Evolutionary conservation across 2,329 filamentous ascomycete species (phyloP).

Genomic region (Neurospora sp.): DNA sequence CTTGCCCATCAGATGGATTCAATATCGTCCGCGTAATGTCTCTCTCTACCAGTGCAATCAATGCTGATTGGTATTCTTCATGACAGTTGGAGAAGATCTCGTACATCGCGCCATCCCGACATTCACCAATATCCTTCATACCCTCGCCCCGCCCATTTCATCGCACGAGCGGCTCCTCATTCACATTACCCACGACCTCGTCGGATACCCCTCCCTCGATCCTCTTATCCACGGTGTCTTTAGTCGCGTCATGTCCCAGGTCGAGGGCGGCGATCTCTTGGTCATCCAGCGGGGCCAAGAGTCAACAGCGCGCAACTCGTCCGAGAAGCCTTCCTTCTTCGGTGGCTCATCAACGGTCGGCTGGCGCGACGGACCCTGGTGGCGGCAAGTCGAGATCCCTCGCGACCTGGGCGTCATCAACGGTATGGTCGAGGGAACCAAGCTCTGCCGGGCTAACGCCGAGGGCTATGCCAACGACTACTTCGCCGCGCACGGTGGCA

Average conservation of each 20-base stretch:
- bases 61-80: slow-evolving; percentile 26
- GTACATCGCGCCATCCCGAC: slow-evolving; percentile 82
- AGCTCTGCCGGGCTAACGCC: slow-evolving; percentile 80
- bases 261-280: slow-evolving; percentile 89
- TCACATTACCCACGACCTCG: slow-evolving; percentile 92
- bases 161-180: slow-evolving; percentile 95
- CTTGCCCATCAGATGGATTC: not conserved
- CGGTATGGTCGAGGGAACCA: slow-evolving; percentile 77
- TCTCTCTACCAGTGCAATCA: not conserved
- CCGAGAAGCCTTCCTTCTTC: slow-evolving; percentile 25
- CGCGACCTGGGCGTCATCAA: slow-evolving; percentile 73
- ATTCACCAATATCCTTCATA: slow-evolving; percentile 90
- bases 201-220: slow-evolving; percentile 89
- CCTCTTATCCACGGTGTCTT: slow-evolving; percentile 88
- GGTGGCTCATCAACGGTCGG: slow-evolving; percentile 48
- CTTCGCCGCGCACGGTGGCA: slow-evolving; percentile 66
- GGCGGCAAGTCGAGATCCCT: slow-evolving; percentile 61
- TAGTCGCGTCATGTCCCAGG: slow-evolving; percentile 94
- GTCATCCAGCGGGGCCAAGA: slow-evolving; percentile 92
- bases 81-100: slow-evolving; percentile 60
- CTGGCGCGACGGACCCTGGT: slow-evolving; percentile 96
- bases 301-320: slow-evolving; percentile 52
- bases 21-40: not conserved
- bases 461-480: slow-evolving; percentile 83
- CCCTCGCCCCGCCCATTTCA: slow-evolving; percentile 89